phyloP scores from a whole-genome alignment of 2,329 filamentous ascomycete genomes.

The Sclerotiophoma versabilis region DNA sequence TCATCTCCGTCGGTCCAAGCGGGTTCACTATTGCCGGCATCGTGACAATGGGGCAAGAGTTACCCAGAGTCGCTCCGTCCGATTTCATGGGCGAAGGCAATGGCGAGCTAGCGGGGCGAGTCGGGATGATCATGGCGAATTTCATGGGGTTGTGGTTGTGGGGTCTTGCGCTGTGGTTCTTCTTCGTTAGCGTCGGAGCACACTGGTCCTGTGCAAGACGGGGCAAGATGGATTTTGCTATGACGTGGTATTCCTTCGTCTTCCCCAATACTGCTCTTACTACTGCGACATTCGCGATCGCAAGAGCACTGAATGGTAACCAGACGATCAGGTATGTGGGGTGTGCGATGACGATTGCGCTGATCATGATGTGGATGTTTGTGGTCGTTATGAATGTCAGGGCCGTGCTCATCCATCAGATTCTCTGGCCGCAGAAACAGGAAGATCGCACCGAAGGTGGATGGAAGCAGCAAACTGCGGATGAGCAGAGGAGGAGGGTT shows the following conservation, averaged over 20 bases:
- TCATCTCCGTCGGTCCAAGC: constrained; percentile 80
- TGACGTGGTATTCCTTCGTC: constrained; percentile 86
- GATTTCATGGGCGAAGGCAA: constrained; percentile 64
- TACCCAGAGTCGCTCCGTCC: constrained; percentile 57
- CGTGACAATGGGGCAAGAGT: constrained; percentile 63
- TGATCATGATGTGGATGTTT: constrained; percentile 72
- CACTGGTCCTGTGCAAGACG: constrained; percentile 71
- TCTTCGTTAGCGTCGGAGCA: constrained; percentile 78
- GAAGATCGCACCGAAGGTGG: constrained; percentile 69
- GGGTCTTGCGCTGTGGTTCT: constrained; percentile 85
- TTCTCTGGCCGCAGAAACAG: constrained; percentile 80
- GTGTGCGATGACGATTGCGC: constrained; percentile 68
- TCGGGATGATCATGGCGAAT: constrained; percentile 64
- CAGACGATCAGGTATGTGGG: constrained; percentile 70
- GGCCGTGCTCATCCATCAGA: constrained; percentile 69
- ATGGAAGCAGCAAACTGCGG: constrained; percentile 52
- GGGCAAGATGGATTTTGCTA: constrained; percentile 74
- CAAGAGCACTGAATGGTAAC: constrained; percentile 57
- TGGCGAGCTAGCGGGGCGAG: constrained; percentile 61
- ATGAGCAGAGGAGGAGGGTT: constrained; percentile 36
- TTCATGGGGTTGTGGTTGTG: constrained; percentile 80
- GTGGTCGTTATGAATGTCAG: constrained; percentile 75
- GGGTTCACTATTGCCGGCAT: constrained; percentile 71
- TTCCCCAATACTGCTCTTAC: constrained; percentile 80
- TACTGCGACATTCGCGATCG: constrained; percentile 76